Base-by-base conservation (phyloP, 2,329 filamentous ascomycete species). In the Fusarium euwallaceae region DNA sequence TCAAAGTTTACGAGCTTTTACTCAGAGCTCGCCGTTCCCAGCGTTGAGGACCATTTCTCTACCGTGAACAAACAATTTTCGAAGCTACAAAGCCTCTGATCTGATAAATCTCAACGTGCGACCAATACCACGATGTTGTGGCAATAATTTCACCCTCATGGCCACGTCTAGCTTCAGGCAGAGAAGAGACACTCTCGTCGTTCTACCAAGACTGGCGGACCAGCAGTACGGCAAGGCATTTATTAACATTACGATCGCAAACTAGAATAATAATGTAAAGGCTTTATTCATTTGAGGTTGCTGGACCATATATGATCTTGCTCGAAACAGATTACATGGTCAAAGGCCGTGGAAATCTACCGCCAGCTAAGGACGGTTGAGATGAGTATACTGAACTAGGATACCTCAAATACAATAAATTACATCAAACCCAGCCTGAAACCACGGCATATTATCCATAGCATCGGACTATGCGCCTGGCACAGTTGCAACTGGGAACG, bases 81-180 rank as follows among this genome's bases (percentile, higher is more conserved):
- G 17, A 39, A 10, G 10, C 9, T 4, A 4, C 8, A 39, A 8
- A 4, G n/a, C 39, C 11, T 20, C 10, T 20, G n/a, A 43, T 7
- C 39, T 43, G 2, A 20, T 7, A 3, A 43, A 0, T 3, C 5
- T 11, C 14, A 4, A 9, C 4, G 1, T 9, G 3, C 7, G 4
- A 4, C 41, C 20, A 22, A 45, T 7, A 1, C 20, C 20, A 14
- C 4, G 7, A 9, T 16, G 4, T 8, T 22, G 20, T 24, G 12
- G 41, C 12, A 9, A 45, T 7, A 4, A 16, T 22, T 45, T 24
- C 12, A 4, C 2, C 3, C 20, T 20, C 4, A 45, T 4, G 41
- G 7, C 12, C 7, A 45, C 20, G 11, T 3, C 41, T 16, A 4
- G 41, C 20, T 45, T 45, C 22, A 20, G 11, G 20, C 12, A 9